These are phyloP conservation scores for Striga hermonthica DNA, from an alignment of 305 asterid species.

Conservation along the genomic window DNA sequence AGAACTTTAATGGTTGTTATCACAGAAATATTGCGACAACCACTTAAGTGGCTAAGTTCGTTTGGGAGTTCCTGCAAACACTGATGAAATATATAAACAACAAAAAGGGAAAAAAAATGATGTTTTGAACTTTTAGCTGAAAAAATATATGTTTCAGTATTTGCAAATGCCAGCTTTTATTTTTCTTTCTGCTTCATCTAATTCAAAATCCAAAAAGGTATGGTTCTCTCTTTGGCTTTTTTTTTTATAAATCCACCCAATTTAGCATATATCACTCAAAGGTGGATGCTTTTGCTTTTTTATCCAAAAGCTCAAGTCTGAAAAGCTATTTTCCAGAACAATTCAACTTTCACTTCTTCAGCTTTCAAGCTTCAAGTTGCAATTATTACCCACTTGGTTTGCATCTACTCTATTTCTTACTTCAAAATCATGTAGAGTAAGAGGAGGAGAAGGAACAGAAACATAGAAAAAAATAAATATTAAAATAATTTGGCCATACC, in stretches of 20 bases:
- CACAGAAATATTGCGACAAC: not conserved
- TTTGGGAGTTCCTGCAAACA: not conserved
- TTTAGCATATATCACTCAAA: too few relatives aligned
- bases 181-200: not conserved
- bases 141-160: not conserved
- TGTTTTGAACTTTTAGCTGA: not conserved
- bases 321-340: too few relatives aligned
- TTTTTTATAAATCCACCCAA: not conserved
- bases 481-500: slow-evolving; percentile 38
- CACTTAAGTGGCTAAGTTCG: not conserved
- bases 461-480: not conserved
- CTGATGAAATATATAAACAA: not conserved
- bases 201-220: not conserved
- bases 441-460: not conserved
- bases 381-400: too few relatives aligned
- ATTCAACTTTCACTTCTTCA: too few relatives aligned
- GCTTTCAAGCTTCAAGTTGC: too few relatives aligned
- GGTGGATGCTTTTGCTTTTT: not conserved
- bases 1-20: not conserved
- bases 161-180: not conserved
- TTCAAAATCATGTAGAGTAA: not conserved
- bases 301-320: too few relatives aligned
- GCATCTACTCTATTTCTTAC: too few relatives aligned
- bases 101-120: not conserved
- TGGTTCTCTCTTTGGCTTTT: not conserved